Conservation (phyloP, 1,284 basidiomycete genomes). For the Ceratobasidium sp. region DNA sequence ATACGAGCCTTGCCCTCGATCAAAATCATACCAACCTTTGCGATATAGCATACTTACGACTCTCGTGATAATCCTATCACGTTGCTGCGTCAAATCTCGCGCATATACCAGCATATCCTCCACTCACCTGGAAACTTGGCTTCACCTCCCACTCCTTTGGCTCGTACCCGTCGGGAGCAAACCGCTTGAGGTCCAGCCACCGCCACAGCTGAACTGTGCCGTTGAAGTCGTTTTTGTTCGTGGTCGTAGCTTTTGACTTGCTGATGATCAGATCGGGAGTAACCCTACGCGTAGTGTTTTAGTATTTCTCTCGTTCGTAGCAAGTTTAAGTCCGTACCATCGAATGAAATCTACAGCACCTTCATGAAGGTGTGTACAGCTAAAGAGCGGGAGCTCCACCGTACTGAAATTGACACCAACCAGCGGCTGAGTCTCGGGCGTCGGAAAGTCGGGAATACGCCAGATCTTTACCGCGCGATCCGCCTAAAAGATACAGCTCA, state of each 20-base stretch:
- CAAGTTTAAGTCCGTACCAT: slow-evolving; percentile 1
- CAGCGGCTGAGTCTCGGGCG: slow-evolving; percentile 22
- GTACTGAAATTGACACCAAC: slow-evolving; percentile 27
- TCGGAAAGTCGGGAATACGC: slow-evolving; percentile 37
- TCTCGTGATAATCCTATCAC: slow-evolving; percentile 36
- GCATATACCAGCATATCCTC: background rate
- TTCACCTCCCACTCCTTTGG: slow-evolving; percentile 17
- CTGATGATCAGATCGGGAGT: slow-evolving; percentile 21
- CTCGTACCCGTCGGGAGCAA: slow-evolving; percentile 24
- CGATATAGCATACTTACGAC: slow-evolving; percentile 9
- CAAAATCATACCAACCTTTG: background rate
- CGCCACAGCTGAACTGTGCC: slow-evolving; percentile 9
- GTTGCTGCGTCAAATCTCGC: background rate
- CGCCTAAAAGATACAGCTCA: background rate
- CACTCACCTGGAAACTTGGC: slow-evolving; percentile 36
- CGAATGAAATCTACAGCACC: slow-evolving; percentile 28
- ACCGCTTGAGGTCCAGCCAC: slow-evolving; percentile 30
- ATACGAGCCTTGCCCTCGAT: slow-evolving; percentile 6
- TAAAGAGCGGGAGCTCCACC: slow-evolving; percentile 33
- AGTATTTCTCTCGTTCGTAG: background rate
- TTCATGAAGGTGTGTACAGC: slow-evolving; percentile 34
- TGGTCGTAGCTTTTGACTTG: background rate
- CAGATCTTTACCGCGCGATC: slow-evolving; percentile 41
- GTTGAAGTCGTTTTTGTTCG: background rate
- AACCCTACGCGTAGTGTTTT: background rate